Conservation (phyloP, 2,329 filamentous ascomycete species). For the Fusarium goolgardi region DNA sequence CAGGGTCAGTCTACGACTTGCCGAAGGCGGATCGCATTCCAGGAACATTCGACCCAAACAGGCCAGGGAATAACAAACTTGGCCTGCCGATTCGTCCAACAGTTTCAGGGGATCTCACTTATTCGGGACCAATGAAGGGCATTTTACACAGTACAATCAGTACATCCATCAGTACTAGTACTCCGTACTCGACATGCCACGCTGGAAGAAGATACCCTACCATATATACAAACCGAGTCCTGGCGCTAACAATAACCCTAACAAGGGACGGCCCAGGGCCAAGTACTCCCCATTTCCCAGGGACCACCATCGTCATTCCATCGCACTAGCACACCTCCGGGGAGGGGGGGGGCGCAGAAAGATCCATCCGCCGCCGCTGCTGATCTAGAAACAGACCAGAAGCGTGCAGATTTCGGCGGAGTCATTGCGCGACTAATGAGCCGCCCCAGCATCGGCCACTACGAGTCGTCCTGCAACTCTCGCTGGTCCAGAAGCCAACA, state of each 20-base stretch:
- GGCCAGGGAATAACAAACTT: conserved; percentile 39
- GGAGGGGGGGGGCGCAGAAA: conserved; percentile 31
- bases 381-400: conserved; percentile 50
- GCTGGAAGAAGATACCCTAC: not conserved
- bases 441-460: conserved; percentile 46
- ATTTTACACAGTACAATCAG: conserved; percentile 21
- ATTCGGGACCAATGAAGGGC: conserved; percentile 21
- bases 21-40: conserved; percentile 36
- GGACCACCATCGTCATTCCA: conserved; percentile 35
- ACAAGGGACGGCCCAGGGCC: conserved; percentile 22
- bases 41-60: conserved; percentile 41
- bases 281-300: conserved; percentile 24
- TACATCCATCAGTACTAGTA: not conserved
- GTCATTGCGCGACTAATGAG: conserved; percentile 44
- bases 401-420: conserved; percentile 45
- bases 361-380: conserved; percentile 45
- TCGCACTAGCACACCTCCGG: conserved; percentile 29
- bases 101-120: conserved; percentile 33
- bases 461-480: conserved; percentile 42
- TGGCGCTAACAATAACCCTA: conserved; percentile 18
- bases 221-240: conserved; percentile 1
- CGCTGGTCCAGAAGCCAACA: conserved; percentile 34
- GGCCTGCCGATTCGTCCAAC: conserved; percentile 35
- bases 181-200: conserved; percentile 25
- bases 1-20: conserved; percentile 28